Evolutionary conservation across 768 basidiomycete genomes (phyloP).

Genomic region (Tulasnella sp.): DNA sequence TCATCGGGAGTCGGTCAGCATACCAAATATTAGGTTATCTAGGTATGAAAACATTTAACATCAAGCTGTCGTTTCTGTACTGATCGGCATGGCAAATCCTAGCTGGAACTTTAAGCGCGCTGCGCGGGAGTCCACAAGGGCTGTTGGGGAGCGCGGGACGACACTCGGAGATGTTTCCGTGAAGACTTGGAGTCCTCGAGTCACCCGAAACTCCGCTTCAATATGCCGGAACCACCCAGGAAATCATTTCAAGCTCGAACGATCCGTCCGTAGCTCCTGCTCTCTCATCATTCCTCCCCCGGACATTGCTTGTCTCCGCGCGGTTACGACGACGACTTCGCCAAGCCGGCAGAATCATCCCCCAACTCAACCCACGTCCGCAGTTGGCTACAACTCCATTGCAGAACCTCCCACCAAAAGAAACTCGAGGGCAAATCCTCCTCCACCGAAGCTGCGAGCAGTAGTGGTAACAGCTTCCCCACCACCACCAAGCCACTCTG

Average conservation of each 20-base stretch:
- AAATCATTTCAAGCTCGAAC: neutral
- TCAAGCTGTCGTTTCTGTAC: too few species aligned
- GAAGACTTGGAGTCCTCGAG: too few species aligned
- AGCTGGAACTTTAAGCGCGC: too few species aligned
- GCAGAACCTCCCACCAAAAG: neutral
- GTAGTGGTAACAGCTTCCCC: neutral
- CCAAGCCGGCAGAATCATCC: neutral
- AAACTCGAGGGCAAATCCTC: neutral
- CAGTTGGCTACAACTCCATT: slow-evolving; percentile 17
- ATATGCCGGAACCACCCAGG: neutral
- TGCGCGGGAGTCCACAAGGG: too few species aligned
- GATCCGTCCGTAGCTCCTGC: neutral
- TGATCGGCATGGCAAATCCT: too few species aligned
- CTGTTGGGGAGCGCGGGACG: too few species aligned
- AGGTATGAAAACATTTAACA: too few species aligned
- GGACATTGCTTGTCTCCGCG: neutral
- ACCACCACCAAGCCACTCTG: neutral
- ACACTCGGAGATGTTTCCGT: too few species aligned
- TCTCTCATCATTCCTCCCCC: neutral
- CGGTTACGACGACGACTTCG: neutral
- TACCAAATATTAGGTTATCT: too few species aligned
- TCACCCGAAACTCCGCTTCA: too few species aligned
- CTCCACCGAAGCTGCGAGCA: neutral
- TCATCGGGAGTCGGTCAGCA: too few species aligned
- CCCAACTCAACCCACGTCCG: neutral